These are phyloP conservation scores for Venturia effusa DNA, from an alignment of 2,329 filamentous ascomycete species.

Conservation along the genomic window DNA sequence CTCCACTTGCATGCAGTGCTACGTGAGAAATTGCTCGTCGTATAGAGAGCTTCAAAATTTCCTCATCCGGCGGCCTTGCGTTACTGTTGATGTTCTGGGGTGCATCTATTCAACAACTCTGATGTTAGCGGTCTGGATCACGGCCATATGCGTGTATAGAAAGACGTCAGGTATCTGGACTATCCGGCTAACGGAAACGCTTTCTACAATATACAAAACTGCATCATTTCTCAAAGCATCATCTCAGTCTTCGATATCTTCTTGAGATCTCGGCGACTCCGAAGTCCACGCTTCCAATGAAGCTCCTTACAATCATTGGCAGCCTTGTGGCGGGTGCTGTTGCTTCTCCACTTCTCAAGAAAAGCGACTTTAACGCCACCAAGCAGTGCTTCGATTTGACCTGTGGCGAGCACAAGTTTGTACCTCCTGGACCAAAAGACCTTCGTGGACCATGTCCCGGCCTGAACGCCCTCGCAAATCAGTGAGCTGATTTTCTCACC, in stretches of 20 bases:
- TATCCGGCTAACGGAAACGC: neutral
- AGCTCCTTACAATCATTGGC: neutral
- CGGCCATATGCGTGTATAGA: neutral
- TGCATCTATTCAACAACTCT: neutral
- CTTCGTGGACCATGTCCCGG: conserved; percentile 2
- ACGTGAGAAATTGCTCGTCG: neutral
- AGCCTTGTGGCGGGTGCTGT: neutral
- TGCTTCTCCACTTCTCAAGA: neutral
- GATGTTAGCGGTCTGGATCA: neutral
- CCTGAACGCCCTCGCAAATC: conserved; percentile 7
- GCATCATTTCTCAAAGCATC: neutral
- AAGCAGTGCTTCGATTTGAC: conserved; percentile 2
- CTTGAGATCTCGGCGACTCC: too few relatives aligned
- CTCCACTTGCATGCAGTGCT: neutral
- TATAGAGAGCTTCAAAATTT: neutral
- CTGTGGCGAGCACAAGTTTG: neutral
- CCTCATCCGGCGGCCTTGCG: neutral
- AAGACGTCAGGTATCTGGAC: neutral
- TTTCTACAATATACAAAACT: neutral
- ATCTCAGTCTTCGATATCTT: neutral
- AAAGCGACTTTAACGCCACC: neutral
- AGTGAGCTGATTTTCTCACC: neutral
- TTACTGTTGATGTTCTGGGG: neutral
- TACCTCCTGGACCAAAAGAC: neutral
- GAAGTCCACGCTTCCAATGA: neutral